These are phyloP conservation scores for Mychonastes homosphaera DNA, from an alignment of 139 green algal species.

Conservation along the genomic window DNA sequence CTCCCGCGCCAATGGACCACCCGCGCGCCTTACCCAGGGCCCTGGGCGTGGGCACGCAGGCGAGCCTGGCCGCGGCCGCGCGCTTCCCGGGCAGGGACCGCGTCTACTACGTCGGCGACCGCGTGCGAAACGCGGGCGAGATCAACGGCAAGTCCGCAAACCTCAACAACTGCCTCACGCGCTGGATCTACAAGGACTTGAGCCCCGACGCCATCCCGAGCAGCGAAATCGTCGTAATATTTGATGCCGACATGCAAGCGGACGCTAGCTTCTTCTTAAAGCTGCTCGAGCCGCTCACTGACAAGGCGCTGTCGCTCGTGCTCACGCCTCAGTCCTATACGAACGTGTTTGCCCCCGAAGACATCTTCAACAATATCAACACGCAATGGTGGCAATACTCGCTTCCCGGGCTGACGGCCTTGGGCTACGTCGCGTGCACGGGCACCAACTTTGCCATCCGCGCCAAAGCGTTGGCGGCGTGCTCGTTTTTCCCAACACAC, in stretches of 20 bases:
- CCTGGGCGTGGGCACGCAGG: no score
- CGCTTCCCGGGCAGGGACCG: no score
- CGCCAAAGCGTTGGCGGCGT: constrained; percentile 18
- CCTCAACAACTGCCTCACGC: constrained; percentile 49
- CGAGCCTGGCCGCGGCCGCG: no score
- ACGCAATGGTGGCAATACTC: constrained; percentile 58
- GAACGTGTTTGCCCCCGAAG: constrained; percentile 53
- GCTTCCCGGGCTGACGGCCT: constrained; percentile 10
- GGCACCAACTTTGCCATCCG: constrained; percentile 46
- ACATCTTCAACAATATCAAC: constrained; percentile 75
- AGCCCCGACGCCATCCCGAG: constrained; percentile 21
- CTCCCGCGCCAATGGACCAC: no score
- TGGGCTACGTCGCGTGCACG: constrained; percentile 20
- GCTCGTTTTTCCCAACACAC: constrained; percentile 46
- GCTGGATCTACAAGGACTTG: constrained; percentile 38
- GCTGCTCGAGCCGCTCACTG: no score
- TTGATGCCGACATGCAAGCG: constrained; percentile 52
- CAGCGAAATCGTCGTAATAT: constrained; percentile 53
- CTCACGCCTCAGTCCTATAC: constrained; percentile 49
- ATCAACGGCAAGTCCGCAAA: no score
- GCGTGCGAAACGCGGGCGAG: no score
- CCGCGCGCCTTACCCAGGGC: no score
- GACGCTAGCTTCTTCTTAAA: constrained; percentile 49
- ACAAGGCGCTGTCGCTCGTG: no score
- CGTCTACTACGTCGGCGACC: no score